These are phyloP conservation scores for Iberis pinnata DNA, from an alignment of 345 rosid species.

Conservation along the genomic window DNA sequence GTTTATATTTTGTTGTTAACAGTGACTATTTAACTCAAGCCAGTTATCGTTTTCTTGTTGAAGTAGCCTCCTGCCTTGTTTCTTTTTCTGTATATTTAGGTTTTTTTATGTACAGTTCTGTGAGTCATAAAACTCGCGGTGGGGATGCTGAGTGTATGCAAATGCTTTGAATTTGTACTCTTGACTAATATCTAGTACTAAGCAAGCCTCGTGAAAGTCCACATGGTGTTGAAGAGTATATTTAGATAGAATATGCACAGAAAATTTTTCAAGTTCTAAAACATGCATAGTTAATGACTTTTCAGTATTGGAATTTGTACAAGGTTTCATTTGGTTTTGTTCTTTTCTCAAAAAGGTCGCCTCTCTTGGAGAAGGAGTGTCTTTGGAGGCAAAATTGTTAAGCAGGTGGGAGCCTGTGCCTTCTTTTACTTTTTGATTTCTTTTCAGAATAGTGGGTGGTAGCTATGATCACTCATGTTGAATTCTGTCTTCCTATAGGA, in stretches of 20 bases:
- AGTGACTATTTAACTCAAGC: neutral
- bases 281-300: constrained; percentile 5
- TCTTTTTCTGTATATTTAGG: neutral
- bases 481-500: constrained; percentile 40
- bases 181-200: neutral
- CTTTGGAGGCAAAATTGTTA: constrained; percentile 86
- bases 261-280: neutral
- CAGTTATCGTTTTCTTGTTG: neutral
- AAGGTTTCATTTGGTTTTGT: constrained; percentile 22
- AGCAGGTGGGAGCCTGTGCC: constrained; percentile 50
- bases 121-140: neutral
- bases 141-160: neutral
- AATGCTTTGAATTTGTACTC: neutral
- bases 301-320: constrained; percentile 6
- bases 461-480: constrained; percentile 6
- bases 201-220: neutral
- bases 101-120: neutral
- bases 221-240: neutral
- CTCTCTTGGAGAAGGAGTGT: constrained; percentile 91
- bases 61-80: constrained; percentile 9
- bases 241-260: neutral
- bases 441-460: neutral
- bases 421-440: constrained; percentile 21
- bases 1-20: constrained; percentile 5
- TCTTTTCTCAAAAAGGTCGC: constrained; percentile 61